Evolutionary conservation across 805 yeast genomes (phyloP).

Genomic region (Ogataea paraovalis): DNA sequence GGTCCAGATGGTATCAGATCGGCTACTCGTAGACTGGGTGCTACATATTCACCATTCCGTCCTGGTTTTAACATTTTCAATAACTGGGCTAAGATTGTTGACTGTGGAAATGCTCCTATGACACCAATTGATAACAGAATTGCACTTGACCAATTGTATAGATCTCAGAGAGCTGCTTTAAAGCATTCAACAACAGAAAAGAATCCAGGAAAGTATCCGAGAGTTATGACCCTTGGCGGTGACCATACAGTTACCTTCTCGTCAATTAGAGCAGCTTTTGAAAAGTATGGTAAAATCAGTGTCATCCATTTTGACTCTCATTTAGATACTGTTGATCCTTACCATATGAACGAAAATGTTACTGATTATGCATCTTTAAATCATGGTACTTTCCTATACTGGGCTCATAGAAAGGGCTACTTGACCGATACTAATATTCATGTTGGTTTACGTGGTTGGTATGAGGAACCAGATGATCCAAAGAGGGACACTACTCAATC

Average conservation of each 20-base stretch:
- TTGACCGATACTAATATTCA: conserved; percentile 45
- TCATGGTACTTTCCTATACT: conserved; percentile 65
- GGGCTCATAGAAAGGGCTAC: conserved; percentile 62
- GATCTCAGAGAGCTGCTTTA: conserved; percentile 45
- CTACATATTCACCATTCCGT: conserved; percentile 36
- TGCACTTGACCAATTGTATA: conserved; percentile 49
- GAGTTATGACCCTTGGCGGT: conserved; percentile 54
- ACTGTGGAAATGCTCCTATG: conserved; percentile 56
- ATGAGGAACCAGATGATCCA: conserved; percentile 33
- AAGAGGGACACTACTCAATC: conserved; percentile 36
- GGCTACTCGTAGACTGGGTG: conserved; percentile 40
- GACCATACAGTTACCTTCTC: conserved; percentile 56
- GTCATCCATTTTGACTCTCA: conserved; percentile 68
- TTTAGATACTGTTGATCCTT: conserved; percentile 68
- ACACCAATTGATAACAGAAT: conserved; percentile 52
- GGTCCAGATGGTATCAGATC: conserved; percentile 50
- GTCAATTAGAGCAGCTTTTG: conserved; percentile 48
- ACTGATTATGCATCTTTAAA: conserved; percentile 49
- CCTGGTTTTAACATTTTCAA: conserved; percentile 32
- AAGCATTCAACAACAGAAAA: conserved; percentile 26
- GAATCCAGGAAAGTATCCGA: conserved; percentile 28
- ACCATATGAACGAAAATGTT: conserved; percentile 54
- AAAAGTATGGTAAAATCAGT: conserved; percentile 42
- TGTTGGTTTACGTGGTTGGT: conserved; percentile 62
- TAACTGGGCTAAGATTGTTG: conserved; percentile 37